phyloP scores from a whole-genome alignment of 441 rosid genomes.

The Eutrema salsugineum region DNA sequence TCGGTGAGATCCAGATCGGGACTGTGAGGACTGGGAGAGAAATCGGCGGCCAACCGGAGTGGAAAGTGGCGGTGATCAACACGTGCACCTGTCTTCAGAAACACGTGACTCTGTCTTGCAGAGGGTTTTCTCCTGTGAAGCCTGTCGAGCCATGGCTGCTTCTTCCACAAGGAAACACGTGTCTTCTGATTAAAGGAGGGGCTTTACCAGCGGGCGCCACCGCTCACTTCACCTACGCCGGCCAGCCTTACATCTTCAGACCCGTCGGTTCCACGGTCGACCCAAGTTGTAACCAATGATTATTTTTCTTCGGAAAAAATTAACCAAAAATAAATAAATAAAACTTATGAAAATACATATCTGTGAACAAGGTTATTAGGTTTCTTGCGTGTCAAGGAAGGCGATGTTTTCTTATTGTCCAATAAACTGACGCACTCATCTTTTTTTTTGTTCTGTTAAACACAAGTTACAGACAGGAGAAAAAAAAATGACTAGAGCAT shows the following conservation, averaged over 20 bases:
- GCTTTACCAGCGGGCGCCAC: constrained; percentile 13
- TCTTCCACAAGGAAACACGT: constrained; percentile 14
- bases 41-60: constrained; percentile 24
- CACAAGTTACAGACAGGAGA: not conserved
- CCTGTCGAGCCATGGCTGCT: constrained; percentile 26
- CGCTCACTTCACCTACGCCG: constrained; percentile 22
- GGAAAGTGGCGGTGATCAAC: constrained; percentile 39
- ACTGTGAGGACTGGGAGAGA: constrained; percentile 22
- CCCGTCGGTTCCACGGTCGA: constrained; percentile 16
- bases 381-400: constrained; percentile 14
- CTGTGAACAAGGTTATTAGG: not conserved
- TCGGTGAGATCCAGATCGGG: constrained; percentile 20
- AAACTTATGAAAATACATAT: not conserved
- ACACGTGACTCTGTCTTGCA: constrained; percentile 28
- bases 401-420: constrained; percentile 20
- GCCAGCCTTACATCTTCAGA: constrained; percentile 1
- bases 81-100: constrained; percentile 27
- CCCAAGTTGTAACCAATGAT: not conserved
- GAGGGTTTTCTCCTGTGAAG: constrained; percentile 23
- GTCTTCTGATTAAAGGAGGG: constrained; percentile 28
- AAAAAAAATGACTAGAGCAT: not conserved
- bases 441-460: not conserved
- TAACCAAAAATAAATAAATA: not conserved
- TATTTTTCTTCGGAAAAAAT: not conserved
- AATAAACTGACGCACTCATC: not conserved